These are phyloP conservation scores for Petunia secreta DNA, from an alignment of 257 asterid species.

Conservation along the genomic window DNA sequence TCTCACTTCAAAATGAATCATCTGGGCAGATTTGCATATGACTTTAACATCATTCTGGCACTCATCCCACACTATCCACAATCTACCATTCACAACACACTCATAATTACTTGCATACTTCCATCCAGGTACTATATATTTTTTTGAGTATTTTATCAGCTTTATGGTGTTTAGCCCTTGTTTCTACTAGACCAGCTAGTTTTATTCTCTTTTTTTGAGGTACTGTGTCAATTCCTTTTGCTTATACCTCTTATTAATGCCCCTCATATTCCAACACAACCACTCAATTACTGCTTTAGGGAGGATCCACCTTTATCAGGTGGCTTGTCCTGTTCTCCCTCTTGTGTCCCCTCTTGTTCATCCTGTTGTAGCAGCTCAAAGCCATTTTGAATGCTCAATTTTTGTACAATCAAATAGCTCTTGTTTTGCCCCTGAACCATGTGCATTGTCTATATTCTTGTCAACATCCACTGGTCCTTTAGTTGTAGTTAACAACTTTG, in stretches of 20 bases:
- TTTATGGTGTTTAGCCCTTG: not conserved
- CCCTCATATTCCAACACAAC: not conserved
- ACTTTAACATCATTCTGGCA: not conserved
- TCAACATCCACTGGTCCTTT: too few relatives aligned
- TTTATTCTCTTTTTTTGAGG: too few relatives aligned
- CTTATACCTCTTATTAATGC: not conserved
- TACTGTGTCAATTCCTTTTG: not conserved
- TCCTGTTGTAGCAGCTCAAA: too few relatives aligned
- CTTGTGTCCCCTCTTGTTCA: too few relatives aligned
- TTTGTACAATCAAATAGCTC: too few relatives aligned
- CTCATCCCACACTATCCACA: not conserved
- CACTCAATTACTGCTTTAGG: not conserved
- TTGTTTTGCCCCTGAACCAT: too few relatives aligned
- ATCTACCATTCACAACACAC: not conserved
- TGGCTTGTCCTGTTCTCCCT: too few relatives aligned
- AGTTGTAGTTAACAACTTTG: too few relatives aligned
- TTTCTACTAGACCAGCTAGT: not conserved
- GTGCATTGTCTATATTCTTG: too few relatives aligned
- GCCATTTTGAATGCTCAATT: too few relatives aligned
- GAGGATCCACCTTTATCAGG: not conserved
- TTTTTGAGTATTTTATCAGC: too few relatives aligned
- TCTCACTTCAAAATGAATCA: not conserved
- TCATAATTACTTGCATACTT: too few relatives aligned
- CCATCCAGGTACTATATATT: not conserved
- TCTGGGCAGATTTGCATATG: not conserved